Conservation (phyloP, 129 eudicot species). For the Chrysanthemum makinoi region DNA sequence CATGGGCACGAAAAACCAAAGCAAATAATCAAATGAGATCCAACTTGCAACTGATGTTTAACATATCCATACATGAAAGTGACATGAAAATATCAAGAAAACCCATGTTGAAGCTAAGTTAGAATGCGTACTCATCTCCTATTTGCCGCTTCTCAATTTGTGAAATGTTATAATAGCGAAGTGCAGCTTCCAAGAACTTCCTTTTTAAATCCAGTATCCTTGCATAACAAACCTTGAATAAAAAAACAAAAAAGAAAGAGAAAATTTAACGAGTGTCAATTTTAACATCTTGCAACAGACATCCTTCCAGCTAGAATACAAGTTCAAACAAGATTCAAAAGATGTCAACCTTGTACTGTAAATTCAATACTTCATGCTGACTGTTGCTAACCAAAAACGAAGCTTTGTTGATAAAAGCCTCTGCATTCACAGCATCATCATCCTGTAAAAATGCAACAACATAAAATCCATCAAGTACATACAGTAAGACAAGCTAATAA, state of each 20-base stretch:
- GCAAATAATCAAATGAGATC: not conserved
- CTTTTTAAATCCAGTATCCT: constrained; percentile 92
- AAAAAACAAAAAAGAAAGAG: not conserved
- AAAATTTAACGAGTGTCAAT: not conserved
- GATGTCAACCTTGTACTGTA: constrained; percentile 79
- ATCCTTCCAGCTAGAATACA: constrained; percentile 7
- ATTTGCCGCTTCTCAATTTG: constrained; percentile 90
- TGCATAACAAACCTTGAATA: constrained; percentile 83
- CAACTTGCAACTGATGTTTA: constrained; percentile 10
- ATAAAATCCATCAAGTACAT: not conserved
- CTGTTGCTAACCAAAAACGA: constrained; percentile 96
- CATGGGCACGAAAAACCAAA: not conserved
- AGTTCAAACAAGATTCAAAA: constrained; percentile 3
- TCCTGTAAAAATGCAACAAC: constrained; percentile 57
- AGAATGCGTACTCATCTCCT: constrained; percentile 84
- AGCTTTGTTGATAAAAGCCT: constrained; percentile 95
- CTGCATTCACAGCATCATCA: constrained; percentile 96
- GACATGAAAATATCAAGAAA: not conserved
- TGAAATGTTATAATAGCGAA: constrained; percentile 90
- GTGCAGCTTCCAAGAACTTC: constrained; percentile 97
- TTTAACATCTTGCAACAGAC: not conserved
- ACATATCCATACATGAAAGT: not conserved
- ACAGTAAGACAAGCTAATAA: not conserved
- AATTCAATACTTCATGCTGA: constrained; percentile 84
- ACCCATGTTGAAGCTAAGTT: constrained; percentile 1